Conservation (phyloP, 345 rosid species). For the Streptanthus diversifolius region DNA sequence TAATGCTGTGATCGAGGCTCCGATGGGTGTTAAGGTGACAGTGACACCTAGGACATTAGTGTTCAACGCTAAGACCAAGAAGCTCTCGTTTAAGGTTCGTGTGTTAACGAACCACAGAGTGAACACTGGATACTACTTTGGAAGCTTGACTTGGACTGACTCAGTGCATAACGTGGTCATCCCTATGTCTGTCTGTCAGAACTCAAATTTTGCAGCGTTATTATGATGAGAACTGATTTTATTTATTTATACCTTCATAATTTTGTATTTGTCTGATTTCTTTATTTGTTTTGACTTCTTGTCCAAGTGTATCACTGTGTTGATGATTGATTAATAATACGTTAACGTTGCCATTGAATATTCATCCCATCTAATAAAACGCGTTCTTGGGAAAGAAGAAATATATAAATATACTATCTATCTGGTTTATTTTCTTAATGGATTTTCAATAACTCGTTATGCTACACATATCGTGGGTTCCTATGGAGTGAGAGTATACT, state of each 20-base stretch:
- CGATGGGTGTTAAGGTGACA: constrained; percentile 38
- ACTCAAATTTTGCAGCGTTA: constrained; percentile 28
- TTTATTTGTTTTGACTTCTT: neutral
- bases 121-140: constrained; percentile 46
- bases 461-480: too few relatives aligned
- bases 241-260: neutral
- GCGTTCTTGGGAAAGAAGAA: too few relatives aligned
- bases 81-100: constrained; percentile 39
- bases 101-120: constrained; percentile 35
- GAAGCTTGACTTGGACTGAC: constrained; percentile 63
- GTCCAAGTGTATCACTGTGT: neutral
- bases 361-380: too few relatives aligned
- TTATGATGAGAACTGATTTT: constrained; percentile 31
- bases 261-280: neutral
- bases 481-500: too few relatives aligned
- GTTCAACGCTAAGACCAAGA: constrained; percentile 37
- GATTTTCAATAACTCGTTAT: too few relatives aligned
- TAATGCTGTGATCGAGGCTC: constrained; percentile 36
- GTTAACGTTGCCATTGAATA: neutral
- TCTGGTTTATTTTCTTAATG: too few relatives aligned
- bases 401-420: too few relatives aligned
- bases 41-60: constrained; percentile 43
- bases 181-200: constrained; percentile 48
- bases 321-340: neutral
- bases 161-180: constrained; percentile 45